These are phyloP conservation scores for Acanthamoeba quina DNA, from an alignment of 208 protist species.

Conservation along the genomic window DNA sequence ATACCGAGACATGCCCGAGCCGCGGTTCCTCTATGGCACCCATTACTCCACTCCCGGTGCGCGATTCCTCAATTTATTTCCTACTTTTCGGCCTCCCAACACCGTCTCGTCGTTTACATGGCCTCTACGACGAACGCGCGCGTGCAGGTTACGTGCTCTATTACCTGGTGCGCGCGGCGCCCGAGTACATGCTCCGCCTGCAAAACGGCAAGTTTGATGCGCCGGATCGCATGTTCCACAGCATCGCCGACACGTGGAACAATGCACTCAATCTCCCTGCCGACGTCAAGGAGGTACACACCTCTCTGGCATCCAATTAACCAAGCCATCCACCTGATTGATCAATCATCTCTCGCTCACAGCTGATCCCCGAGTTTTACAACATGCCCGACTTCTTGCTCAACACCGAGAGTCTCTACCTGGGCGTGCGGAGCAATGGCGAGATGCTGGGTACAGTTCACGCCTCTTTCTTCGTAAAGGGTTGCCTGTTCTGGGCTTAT, in stretches of 20 bases:
- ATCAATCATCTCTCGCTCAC: not conserved
- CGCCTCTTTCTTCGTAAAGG: not conserved
- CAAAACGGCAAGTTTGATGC: constrained; percentile 95
- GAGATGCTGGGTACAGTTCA: not conserved
- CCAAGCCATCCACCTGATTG: not conserved
- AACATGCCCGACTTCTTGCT: constrained; percentile 81
- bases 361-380: constrained; percentile 95
- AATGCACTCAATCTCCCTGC: constrained; percentile 85
- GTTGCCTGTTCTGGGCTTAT: not conserved
- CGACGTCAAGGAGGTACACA: constrained; percentile 94
- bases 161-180: constrained; percentile 93
- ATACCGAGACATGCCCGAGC: constrained; percentile 87
- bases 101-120: too few relatives aligned
- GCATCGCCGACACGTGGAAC: constrained; percentile 91
- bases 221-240: constrained; percentile 95
- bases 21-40: constrained; percentile 94
- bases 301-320: not conserved
- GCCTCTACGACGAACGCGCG: too few relatives aligned
- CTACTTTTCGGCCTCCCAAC: too few relatives aligned
- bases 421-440: constrained; percentile 80
- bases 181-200: constrained; percentile 93
- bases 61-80: not conserved
- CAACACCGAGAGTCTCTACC: constrained; percentile 83
- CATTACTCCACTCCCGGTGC: constrained; percentile 95
- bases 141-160: constrained; percentile 93